Base-by-base conservation (phyloP, 768 basidiomycete species). In the Neoboletus brunneissimus region DNA sequence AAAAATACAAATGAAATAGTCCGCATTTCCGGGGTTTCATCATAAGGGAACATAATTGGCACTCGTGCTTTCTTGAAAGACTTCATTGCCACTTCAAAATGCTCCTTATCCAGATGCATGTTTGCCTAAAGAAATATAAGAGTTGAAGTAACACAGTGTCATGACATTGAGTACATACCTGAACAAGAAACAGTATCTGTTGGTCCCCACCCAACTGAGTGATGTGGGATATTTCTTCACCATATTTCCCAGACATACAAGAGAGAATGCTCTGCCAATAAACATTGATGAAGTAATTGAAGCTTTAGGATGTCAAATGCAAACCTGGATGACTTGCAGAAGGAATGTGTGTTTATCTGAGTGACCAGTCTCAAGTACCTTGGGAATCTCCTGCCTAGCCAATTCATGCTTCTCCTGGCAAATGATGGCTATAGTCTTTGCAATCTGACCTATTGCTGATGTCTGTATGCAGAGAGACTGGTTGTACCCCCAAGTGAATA, bases 361-460 rank as follows among this genome's bases (percentile, higher is more conserved):
- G 4, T 44, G 9, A 11, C 46, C n/a, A 7, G 20, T 20, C 22
- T 37, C 12, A 12, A 63, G 48, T 7, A 54, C 37, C 5, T 43
- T 29, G 1, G 23, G 42, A 41, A 57, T 46, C 27, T 57, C 55
- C 53, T 38, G 44, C 20, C 23, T 51, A n/a, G 63, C 58, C 12
- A 44, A 27, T 11, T 4, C 29, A 11, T 29, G 15, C 9, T 57
- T 20, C 20, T 16, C 22, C 23, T 40, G 41, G 4, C 18, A 9
- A 29, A 64, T 60, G 7, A 57, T 31, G 22, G 63, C 63, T 12
- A 57, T 53, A 5, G 38, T 7, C 48, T 51, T 61, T 20, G 63
- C 62, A 15, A 64, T 56, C 32, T 53, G 48, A 13, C 62, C 63
- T 27, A 64, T 64, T 16, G 62, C 25, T 10, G 61, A 63, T 18